Base-by-base conservation (phyloP, 106 monocot genomes). In the Dendrobium chrysotoxum region DNA sequence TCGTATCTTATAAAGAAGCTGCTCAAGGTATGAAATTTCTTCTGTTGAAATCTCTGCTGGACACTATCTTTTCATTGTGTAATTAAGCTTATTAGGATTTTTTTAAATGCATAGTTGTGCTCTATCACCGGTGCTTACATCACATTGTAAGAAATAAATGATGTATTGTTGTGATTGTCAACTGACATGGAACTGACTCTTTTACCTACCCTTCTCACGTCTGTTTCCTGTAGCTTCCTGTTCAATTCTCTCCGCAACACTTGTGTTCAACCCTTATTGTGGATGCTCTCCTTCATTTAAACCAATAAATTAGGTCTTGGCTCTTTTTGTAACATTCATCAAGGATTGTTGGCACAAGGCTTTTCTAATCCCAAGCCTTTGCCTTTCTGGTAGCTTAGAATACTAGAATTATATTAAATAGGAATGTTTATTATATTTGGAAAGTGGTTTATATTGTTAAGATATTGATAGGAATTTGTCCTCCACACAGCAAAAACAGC, bases 1-100 rank as follows among this genome's bases (percentile, higher is more conserved):
- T 94, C 39, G 72, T 91, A 70, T 87, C 54, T 72, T 92, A 92
- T 75, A 92, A 89, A 86, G 92, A 91, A 88, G 98, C 98, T 81
- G 79, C 84, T 78, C 85, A 88, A 92, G 98, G 98, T 98, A 80
- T 75, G 78, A 41, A 47, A 15, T 53, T 53, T 53, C 28, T 41
- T 21, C n/a, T 21, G n/a, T 66, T 65, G 38, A 42, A n/a, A 4
- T n/a, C 41, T 57, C 20, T 41, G 64, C 67, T 30, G 4, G 7
- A 67, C 45, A 30, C 70, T 31, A 31, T 23, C 1, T 35, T 70
- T 70, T 70, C 35, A 12, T 67, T 67, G 66, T 67, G 66, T 67
- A 11, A 67, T 67, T 20, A 25, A 1, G 28, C 28, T 28, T 67
- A 20, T 28, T 3, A 28, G 28, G 35, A 35, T 67, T 28, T 26